Percentiles rank a stretch among this genome's conserved stretches.
These are phyloP conservation scores for Chalciporus piperatus DNA, from an alignment of 768 basidiomycete genomes.

Conservation along the genomic window DNA sequence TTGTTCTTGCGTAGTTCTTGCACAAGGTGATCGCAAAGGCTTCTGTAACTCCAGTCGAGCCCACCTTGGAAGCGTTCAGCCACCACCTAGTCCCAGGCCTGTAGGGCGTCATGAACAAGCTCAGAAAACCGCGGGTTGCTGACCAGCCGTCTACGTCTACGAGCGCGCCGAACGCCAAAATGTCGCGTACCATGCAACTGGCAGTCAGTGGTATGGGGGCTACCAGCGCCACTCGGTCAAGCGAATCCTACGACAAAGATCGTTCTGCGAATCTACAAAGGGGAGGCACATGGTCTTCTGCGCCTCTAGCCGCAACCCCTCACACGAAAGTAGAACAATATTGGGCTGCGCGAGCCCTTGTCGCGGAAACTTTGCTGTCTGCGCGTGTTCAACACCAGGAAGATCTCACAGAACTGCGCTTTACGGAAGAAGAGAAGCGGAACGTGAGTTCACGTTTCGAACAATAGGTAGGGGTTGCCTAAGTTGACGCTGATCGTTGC, in stretches of 20 bases:
- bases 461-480: background rate
- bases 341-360: constrained; percentile 65
- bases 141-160: background rate
- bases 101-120: constrained; percentile 21
- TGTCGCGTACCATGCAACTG: constrained; percentile 33
- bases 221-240: background rate
- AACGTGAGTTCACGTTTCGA: constrained; percentile 34
- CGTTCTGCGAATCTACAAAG: constrained; percentile 5
- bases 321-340: constrained; percentile 47
- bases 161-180: background rate
- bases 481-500: background rate
- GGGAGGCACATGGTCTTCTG: constrained; percentile 14
- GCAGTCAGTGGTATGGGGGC: constrained; percentile 14
- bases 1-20: background rate
- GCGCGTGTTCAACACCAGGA: constrained; percentile 46
- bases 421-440: constrained; percentile 44
- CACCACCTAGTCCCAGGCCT: background rate
- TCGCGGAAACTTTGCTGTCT: constrained; percentile 59
- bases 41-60: too few species aligned
- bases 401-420: constrained; percentile 45
- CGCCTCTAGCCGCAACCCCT: constrained; percentile 24
- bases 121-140: constrained; percentile 19
- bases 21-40: background rate
- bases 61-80: too few species aligned
- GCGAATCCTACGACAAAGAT: background rate